A percentile compares a stretch with the other conserved stretches of the same genome.
phyloP scores from a whole-genome alignment of 1,139 yeast species.

The Sugiyamaella sp. region DNA sequence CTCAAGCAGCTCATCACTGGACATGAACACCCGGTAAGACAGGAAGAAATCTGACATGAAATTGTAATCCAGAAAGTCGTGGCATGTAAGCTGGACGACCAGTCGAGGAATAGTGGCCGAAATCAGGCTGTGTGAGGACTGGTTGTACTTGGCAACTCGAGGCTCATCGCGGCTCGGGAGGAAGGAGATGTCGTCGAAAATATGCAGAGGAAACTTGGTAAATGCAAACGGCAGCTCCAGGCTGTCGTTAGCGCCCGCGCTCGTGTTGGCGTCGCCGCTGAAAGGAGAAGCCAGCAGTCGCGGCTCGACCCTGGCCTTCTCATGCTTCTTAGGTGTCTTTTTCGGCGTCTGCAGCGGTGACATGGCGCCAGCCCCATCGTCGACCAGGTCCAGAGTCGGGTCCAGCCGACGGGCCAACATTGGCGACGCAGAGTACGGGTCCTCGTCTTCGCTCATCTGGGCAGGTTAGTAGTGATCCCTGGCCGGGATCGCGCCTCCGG shows the following conservation, averaged over 20 bases:
- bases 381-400: neutral
- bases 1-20: constrained; percentile 59
- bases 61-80: constrained; percentile 75
- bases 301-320: neutral
- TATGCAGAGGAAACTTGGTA: constrained; percentile 21
- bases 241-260: neutral
- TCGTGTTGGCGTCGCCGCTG: neutral
- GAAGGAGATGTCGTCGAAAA: constrained; percentile 27
- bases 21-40: constrained; percentile 73
- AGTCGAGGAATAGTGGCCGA: constrained; percentile 40
- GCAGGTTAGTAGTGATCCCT: neutral
- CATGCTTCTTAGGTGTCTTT: constrained; percentile 8
- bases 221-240: constrained; percentile 19
- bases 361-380: neutral
- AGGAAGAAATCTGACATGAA: constrained; percentile 82
- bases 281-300: neutral
- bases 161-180: constrained; percentile 24
- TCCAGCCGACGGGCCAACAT: constrained; percentile 6
- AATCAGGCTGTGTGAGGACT: constrained; percentile 13
- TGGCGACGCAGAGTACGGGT: constrained; percentile 12
- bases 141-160: constrained; percentile 16
- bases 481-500: neutral
- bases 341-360: constrained; percentile 8
- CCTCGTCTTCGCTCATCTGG: constrained; percentile 13
- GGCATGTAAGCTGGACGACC: constrained; percentile 75